Conservation (phyloP, 2,329 filamentous ascomycete species). For the Westerdykella sp. region DNA sequence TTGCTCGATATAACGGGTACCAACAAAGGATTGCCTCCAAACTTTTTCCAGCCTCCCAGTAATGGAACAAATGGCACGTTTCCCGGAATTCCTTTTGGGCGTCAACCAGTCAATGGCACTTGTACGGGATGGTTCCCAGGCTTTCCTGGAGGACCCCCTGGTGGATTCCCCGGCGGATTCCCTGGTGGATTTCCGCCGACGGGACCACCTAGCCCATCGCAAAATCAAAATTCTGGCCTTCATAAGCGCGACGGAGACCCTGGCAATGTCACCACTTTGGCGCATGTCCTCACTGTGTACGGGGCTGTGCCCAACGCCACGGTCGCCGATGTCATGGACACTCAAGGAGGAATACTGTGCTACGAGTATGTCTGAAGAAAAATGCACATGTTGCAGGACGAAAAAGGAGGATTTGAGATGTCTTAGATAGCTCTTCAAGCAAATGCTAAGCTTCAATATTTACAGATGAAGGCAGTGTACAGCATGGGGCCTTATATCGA, state of each 20-base stretch:
- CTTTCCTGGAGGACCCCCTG: too few relatives aligned
- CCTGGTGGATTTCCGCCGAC: too few relatives aligned
- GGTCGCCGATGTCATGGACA: conserved; percentile 17
- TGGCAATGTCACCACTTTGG: conserved; percentile 12
- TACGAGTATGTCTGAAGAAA: conserved; percentile 12
- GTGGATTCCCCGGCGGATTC: too few relatives aligned
- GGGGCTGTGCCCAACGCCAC: conserved; percentile 11
- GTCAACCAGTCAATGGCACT: too few relatives aligned
- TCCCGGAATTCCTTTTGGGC: neutral
- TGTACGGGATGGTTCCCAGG: too few relatives aligned
- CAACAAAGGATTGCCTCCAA: conserved; percentile 3
- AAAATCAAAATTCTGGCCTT: neutral
- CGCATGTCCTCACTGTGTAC: conserved; percentile 14
- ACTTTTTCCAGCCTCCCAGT: too few relatives aligned
- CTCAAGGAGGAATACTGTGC: conserved; percentile 10
- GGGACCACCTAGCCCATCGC: too few relatives aligned
- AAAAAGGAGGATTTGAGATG: too few relatives aligned
- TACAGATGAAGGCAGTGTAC: neutral
- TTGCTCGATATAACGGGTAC: conserved; percentile 12
- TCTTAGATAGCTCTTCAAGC: too few relatives aligned
- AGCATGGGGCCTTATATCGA: neutral
- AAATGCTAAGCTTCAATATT: neutral
- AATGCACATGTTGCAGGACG: neutral
- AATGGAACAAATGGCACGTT: neutral
- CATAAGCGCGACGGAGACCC: conserved; percentile 9